A percentile compares a stretch with the other conserved stretches of the same genome.
These are phyloP conservation scores for Ganoderma meredithae DNA, from an alignment of 1,284 basidiomycete species.

Conservation along the genomic window DNA sequence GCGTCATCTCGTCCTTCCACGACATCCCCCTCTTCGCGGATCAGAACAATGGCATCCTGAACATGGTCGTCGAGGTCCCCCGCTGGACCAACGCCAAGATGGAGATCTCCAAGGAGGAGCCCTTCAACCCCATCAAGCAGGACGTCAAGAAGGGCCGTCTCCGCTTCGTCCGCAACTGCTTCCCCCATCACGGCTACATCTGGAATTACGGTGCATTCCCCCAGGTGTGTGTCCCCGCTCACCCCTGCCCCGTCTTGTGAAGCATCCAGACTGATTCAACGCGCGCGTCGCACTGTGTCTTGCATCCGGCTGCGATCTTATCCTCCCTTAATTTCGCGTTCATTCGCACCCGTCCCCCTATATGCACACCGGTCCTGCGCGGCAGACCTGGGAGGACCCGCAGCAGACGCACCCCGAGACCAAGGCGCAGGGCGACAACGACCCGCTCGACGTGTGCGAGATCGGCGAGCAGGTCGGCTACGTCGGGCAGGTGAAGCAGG, in stretches of 20 bases:
- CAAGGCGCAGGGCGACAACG: slow-evolving; percentile 99
- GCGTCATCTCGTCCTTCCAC: slow-evolving; percentile 91
- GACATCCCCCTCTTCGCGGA: slow-evolving; percentile 97
- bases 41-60: slow-evolving; percentile 91
- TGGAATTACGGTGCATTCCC: slow-evolving; percentile 99
- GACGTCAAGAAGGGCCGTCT: slow-evolving; percentile 96
- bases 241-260: slow-evolving; percentile 20
- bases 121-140: slow-evolving; percentile 99
- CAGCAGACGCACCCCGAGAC: slow-evolving; percentile 90
- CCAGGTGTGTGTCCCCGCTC: slow-evolving; percentile 62
- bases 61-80: slow-evolving; percentile 99
- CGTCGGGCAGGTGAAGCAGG: slow-evolving; percentile 98
- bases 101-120: slow-evolving; percentile 98
- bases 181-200: slow-evolving; percentile 99
- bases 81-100: slow-evolving; percentile 99
- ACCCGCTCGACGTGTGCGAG: slow-evolving; percentile 99
- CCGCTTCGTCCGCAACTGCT: slow-evolving; percentile 99
- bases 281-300: background rate
- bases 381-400: slow-evolving; percentile 98
- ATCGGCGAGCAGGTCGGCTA: slow-evolving; percentile 99
- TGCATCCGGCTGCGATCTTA: background rate
- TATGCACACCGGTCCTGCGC: slow-evolving; percentile 6
- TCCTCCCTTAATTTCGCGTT: slow-evolving; percentile 10
- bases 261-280: background rate
- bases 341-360: slow-evolving; percentile 12